Conservation (phyloP, 2,329 filamentous ascomycete species). For the Talaromyces funiculosus region DNA sequence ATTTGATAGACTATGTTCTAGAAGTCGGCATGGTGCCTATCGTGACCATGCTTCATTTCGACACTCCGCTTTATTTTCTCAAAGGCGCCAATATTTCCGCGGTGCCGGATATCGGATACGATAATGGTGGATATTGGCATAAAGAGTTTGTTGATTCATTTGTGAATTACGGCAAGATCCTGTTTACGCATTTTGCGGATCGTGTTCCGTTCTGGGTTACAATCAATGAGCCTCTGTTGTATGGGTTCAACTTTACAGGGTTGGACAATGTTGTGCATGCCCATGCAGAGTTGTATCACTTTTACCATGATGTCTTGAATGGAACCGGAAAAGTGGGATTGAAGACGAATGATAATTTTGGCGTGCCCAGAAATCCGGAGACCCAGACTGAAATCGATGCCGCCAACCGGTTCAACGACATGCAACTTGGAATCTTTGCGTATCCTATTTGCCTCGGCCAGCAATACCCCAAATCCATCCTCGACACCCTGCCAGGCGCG, state of each 20-base stretch:
- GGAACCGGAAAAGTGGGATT: slow-evolving; percentile 39
- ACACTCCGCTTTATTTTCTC: slow-evolving; percentile 24
- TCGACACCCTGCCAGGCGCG: slow-evolving; percentile 43
- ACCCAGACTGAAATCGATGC: slow-evolving; percentile 21
- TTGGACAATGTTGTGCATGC: slow-evolving; percentile 48
- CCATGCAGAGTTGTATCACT: slow-evolving; percentile 30
- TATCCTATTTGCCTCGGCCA: slow-evolving; percentile 42
- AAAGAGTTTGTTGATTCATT: slow-evolving; percentile 38
- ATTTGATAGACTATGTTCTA: slow-evolving; percentile 42
- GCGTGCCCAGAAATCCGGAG: slow-evolving; percentile 39
- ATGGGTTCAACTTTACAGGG: slow-evolving; percentile 41
- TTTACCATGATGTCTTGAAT: slow-evolving; percentile 38
- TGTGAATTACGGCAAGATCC: slow-evolving; percentile 35
- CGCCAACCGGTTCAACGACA: slow-evolving; percentile 28
- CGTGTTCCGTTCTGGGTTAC: slow-evolving; percentile 39
- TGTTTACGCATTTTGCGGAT: slow-evolving; percentile 35
- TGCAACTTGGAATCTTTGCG: slow-evolving; percentile 38
- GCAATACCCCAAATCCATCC: slow-evolving; percentile 40
- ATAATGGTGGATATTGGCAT: slow-evolving; percentile 32
- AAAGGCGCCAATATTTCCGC: slow-evolving; percentile 13
- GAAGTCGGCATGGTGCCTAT: slow-evolving; percentile 41
- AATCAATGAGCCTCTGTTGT: slow-evolving; percentile 37
- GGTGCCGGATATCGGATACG: slow-evolving; percentile 22
- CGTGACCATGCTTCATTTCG: slow-evolving; percentile 38
- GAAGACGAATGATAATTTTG: slow-evolving; percentile 49